Percentiles rank a stretch among this genome's conserved stretches.
These are phyloP conservation scores for Myriosclerotinia scirpicola DNA, from an alignment of 2,329 filamentous ascomycete species.

Conservation along the genomic window DNA sequence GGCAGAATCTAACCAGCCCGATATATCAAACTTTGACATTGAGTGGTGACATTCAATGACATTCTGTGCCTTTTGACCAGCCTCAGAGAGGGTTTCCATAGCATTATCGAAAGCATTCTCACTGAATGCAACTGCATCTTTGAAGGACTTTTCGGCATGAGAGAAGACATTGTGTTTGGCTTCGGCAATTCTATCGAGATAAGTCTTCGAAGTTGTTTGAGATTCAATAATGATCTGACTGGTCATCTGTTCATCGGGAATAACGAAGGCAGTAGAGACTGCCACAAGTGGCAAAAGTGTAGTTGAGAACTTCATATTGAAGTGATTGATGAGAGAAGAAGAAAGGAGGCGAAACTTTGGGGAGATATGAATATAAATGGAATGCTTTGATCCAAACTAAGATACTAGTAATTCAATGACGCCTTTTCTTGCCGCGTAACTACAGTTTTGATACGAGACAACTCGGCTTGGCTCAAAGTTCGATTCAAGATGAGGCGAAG, in stretches of 20 bases:
- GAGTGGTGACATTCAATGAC: conserved; percentile 38
- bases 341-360: conserved; percentile 6
- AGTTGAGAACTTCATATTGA: conserved; percentile 43
- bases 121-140: conserved; percentile 33
- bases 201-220: conserved; percentile 37
- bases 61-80: conserved; percentile 29
- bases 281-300: conserved; percentile 51
- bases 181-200: conserved; percentile 41
- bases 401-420: conserved; percentile 16
- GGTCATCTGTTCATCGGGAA: conserved; percentile 52
- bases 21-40: conserved; percentile 39
- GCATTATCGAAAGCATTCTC: conserved; percentile 40
- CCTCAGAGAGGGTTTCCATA: conserved; percentile 32
- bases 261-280: conserved; percentile 51
- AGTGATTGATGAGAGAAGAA: conserved; percentile 16
- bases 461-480: background rate
- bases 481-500: background rate
- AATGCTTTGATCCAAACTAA: conserved; percentile 7
- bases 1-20: conserved; percentile 41
- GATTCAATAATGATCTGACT: conserved; percentile 45
- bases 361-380: conserved; percentile 10
- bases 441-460: conserved; percentile 1
- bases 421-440: conserved; percentile 11
- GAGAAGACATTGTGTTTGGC: conserved; percentile 39
- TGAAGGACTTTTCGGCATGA: conserved; percentile 35